phyloP scores from a whole-genome alignment of 2,329 filamentous ascomycete genomes.

The Phyllosticta citriasiana region DNA sequence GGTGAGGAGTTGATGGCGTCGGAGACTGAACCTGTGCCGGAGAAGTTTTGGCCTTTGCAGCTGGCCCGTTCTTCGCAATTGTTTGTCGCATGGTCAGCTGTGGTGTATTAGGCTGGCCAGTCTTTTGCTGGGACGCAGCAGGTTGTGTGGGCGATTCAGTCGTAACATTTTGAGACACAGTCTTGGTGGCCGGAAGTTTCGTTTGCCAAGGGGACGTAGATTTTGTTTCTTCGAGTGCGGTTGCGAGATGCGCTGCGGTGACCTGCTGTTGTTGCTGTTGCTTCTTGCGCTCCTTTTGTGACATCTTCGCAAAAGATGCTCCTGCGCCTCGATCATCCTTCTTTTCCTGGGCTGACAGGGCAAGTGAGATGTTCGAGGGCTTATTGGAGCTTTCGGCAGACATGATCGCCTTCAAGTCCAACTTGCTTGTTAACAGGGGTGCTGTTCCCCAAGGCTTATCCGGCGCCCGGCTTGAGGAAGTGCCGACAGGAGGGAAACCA shows the following conservation, averaged over 20 bases:
- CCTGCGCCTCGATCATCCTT: constrained; percentile 25
- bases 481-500: background rate
- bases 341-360: constrained; percentile 37
- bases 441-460: constrained; percentile 44
- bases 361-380: constrained; percentile 44
- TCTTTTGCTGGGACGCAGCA: constrained; percentile 18
- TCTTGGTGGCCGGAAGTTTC: constrained; percentile 37
- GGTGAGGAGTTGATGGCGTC: constrained; percentile 12
- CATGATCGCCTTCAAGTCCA: constrained; percentile 72
- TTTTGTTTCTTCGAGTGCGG: constrained; percentile 7
- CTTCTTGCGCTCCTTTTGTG: constrained; percentile 83
- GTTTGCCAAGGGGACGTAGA: constrained; percentile 56
- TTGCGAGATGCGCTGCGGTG: background rate
- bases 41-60: constrained; percentile 18
- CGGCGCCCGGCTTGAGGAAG: background rate
- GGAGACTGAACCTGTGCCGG: constrained; percentile 17
- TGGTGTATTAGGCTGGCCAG: constrained; percentile 30
- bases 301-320: constrained; percentile 49
- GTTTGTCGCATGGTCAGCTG: constrained; percentile 54
- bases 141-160: constrained; percentile 13
- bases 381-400: constrained; percentile 37
- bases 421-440: constrained; percentile 49
- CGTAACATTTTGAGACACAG: constrained; percentile 37
- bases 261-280: constrained; percentile 28
- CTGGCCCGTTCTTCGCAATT: constrained; percentile 29